Evolutionary conservation across 176 grass and related monocot genomes (phyloP).

Genomic region (Hyparrhenia diplandra): DNA sequence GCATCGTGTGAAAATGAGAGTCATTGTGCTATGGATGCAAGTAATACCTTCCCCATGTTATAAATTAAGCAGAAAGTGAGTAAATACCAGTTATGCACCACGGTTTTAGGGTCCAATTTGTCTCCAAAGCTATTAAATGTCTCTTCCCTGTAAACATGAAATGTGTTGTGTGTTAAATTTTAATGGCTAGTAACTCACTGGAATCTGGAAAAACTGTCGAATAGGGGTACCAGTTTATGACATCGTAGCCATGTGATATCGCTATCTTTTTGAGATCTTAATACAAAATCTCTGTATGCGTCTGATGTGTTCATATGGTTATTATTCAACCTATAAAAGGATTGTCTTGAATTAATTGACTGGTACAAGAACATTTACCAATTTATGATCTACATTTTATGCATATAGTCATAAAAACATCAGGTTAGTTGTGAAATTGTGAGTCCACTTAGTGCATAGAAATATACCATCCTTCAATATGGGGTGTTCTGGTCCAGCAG

Average conservation of each 20-base stretch:
- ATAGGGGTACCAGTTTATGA: slow-evolving; percentile 72
- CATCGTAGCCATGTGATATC: slow-evolving; percentile 81
- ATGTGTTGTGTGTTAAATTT: slow-evolving; percentile 18
- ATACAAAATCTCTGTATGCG: slow-evolving; percentile 83
- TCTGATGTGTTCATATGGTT: slow-evolving; percentile 69
- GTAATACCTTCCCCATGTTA: neutral
- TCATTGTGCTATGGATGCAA: neutral
- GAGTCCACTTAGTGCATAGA: slow-evolving; percentile 25
- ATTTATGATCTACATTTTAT: neutral
- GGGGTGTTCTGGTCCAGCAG: slow-evolving; percentile 69
- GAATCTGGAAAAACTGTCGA: neutral
- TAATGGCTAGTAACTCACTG: slow-evolving; percentile 18
- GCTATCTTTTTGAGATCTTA: slow-evolving; percentile 83
- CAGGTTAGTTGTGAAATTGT: slow-evolving; percentile 18
- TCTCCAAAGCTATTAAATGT: slow-evolving; percentile 76
- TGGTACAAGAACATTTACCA: neutral
- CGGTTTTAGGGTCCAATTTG: slow-evolving; percentile 64
- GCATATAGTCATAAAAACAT: slow-evolving; percentile 20
- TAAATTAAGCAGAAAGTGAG: neutral
- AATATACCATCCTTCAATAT: slow-evolving; percentile 62
- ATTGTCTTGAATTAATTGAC: slow-evolving; percentile 20
- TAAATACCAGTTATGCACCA: slow-evolving; percentile 92
- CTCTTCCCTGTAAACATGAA: slow-evolving; percentile 62
- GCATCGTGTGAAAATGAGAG: neutral
- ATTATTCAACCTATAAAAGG: slow-evolving; percentile 60